phyloP scores from a whole-genome alignment of 345 rosid genomes.

The Iberis pinnata region DNA sequence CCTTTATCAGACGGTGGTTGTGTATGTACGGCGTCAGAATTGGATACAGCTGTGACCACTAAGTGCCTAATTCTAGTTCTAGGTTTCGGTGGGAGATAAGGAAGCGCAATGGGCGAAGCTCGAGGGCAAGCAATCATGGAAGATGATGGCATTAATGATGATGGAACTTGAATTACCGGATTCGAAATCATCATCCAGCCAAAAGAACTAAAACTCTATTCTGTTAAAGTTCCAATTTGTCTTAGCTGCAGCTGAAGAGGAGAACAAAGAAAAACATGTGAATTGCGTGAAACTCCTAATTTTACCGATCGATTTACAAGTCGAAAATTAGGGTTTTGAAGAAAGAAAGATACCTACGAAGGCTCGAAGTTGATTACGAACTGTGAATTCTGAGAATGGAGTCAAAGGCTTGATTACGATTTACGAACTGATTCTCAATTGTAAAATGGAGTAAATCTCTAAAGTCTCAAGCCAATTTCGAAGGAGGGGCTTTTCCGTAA shows the following conservation, averaged over 20 bases:
- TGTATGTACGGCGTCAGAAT: slow-evolving; percentile 36
- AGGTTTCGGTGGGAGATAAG: slow-evolving; percentile 48
- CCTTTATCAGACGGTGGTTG: slow-evolving; percentile 41
- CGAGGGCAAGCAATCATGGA: slow-evolving; percentile 33
- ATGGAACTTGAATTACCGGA: slow-evolving; percentile 36
- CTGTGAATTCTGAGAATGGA: too few species aligned
- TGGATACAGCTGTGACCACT: slow-evolving; percentile 34
- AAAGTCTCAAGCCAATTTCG: too few species aligned
- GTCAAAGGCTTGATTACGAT: too few species aligned
- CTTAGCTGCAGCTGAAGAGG: slow-evolving; percentile 4
- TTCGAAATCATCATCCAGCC: slow-evolving; percentile 39
- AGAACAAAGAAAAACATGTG: slow-evolving; percentile 5
- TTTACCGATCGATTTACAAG: slow-evolving; percentile 6
- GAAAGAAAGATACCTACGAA: background rate
- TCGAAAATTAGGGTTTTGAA: slow-evolving; percentile 1
- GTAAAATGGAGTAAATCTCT: too few species aligned
- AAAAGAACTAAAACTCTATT: slow-evolving; percentile 22
- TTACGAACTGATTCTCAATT: too few species aligned
- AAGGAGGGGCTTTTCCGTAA: too few species aligned
- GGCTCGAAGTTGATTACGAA: too few species aligned
- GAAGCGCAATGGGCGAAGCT: slow-evolving; percentile 37
- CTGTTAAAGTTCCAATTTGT: slow-evolving; percentile 12
- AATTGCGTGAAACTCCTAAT: slow-evolving; percentile 19
- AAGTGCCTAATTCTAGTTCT: slow-evolving; percentile 33
- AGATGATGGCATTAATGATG: slow-evolving; percentile 17